Conservation (phyloP, 2,329 filamentous ascomycete genomes). For the Chaetomium globosum region DNA sequence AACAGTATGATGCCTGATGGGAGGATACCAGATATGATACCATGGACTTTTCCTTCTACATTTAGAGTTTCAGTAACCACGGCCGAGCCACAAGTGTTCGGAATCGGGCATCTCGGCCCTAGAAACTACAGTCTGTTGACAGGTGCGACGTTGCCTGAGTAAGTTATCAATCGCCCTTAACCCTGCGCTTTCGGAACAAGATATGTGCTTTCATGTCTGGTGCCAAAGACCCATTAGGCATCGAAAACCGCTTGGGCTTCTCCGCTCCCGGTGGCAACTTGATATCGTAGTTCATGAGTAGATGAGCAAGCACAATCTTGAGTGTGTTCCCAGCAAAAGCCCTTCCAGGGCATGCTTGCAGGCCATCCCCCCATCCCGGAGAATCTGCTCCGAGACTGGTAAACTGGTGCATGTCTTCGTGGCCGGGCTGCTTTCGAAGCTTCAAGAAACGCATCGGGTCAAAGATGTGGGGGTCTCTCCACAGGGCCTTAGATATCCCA, state of each 20-base stretch:
- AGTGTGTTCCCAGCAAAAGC: slow-evolving; percentile 36
- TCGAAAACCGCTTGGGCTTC: background rate
- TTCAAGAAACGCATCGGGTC: background rate
- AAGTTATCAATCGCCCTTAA: no score
- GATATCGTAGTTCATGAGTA: slow-evolving; percentile 36
- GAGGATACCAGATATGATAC: no score
- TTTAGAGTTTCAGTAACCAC: no score
- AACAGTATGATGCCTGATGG: no score
- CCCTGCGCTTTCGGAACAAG: background rate
- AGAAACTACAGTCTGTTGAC: no score
- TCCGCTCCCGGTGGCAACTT: background rate
- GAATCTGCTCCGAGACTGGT: slow-evolving; percentile 26
- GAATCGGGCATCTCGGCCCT: no score
- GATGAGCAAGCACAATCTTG: slow-evolving; percentile 35
- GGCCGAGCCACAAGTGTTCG: no score
- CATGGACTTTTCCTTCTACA: no score
- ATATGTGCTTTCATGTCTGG: background rate
- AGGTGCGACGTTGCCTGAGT: no score
- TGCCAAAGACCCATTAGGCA: background rate
- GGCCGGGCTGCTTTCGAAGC: background rate
- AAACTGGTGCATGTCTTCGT: background rate
- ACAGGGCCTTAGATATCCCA: background rate
- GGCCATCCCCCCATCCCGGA: slow-evolving; percentile 37
- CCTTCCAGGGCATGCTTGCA: slow-evolving; percentile 37
- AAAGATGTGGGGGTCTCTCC: background rate